Evolutionary conservation across 306 rosid genomes (phyloP), one percentile per base, ranked within the genome.

Genomic region (Acacia crassicarpa): DNA sequence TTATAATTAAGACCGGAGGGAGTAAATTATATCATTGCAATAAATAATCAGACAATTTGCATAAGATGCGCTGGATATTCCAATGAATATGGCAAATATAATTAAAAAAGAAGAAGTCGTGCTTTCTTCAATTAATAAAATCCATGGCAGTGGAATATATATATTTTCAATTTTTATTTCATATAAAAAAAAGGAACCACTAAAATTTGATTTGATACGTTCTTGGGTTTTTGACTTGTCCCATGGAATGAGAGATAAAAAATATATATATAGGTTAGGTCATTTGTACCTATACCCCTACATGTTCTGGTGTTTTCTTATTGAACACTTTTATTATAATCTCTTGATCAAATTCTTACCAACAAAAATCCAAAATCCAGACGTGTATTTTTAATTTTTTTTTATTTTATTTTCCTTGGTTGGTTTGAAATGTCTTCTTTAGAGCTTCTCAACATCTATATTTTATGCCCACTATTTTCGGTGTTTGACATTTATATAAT

Each of bases 21-120:
- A n/a, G n/a, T n/a, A 68, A 68, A 68, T 78, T 74, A 74, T 82
- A 59, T 59, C 67, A 17, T 30, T 38, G 49, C 17, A 44, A 10
- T 71, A 70, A 76, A 71, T 76, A 82, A 76, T 81, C 25, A 63
- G 75, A 67, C 82, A 74, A 72, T 58, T 79, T 84, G 88, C 86
- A 76, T 46, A 69, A 63, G 46, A 68, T 74, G 71, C 84, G 32
- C 65, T 61, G 85, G 80, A 87, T 84, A 84, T 78, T 62, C 80
- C 74, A 16, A 4, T 17, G 11, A 7, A 63, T 20, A 49, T 44
- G 74, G 33, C 11, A 46, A 7, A 66, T 81, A 75, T 58, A 16
- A 41, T 70, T 43, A 65, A 27, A 12, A 40, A 41, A 5, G 1
- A 38, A 66, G 48, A 76, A 76, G 45, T 46, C 72, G 17, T 70